Base-by-base conservation (phyloP, 108 stramenopile species). In the Halocafeteria seosinensis region DNA sequence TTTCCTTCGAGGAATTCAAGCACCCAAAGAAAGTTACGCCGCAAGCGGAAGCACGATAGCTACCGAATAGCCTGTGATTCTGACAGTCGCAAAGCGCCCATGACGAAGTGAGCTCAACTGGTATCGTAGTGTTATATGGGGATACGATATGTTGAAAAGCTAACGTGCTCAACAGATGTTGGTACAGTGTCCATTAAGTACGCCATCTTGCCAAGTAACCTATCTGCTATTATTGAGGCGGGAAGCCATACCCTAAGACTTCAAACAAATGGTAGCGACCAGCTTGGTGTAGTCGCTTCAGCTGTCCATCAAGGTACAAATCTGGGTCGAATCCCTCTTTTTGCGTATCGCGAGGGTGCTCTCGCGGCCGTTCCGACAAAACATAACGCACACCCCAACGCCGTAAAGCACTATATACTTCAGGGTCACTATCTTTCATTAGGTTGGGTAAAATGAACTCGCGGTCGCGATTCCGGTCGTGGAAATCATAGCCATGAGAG, bases 341-440 rank as follows among this genome's bases (percentile, higher is more conserved):
- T 5, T 59, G 9, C 5, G 9, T 5, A 33, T 28, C 2, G 5
- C 27, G 3, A 35, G 57, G 57, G 34, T 35, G 17, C 30, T 55
- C 30, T 28, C 32, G 32, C 11, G 53, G 2, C 21, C 23, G 21
- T 35, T 59, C 57, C 2, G 21, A 11, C 17, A 59, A 11, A 30
- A 59, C 57, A n/a, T 59, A 59, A 11, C 57, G 17, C 57, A 30
- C 57, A 5, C 57, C 57, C 57, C 57, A 59, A 35, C 57, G 57
- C 12, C 57, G 17, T 35, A 59, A 35, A 12, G 2, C 6, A 21
- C 5, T 6, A 35, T 24, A 8, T 33, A 2, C 17, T 17, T 6
- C 23, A 2, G 6, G 12, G 12, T 59, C 57, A 21, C 4, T 17
- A n/a, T 6, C 12, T 11, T 59, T 28, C 34, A 6, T 13, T 35